Evolutionary conservation across 208 protist species (phyloP).

Genomic region (Trypanosoma mega): DNA sequence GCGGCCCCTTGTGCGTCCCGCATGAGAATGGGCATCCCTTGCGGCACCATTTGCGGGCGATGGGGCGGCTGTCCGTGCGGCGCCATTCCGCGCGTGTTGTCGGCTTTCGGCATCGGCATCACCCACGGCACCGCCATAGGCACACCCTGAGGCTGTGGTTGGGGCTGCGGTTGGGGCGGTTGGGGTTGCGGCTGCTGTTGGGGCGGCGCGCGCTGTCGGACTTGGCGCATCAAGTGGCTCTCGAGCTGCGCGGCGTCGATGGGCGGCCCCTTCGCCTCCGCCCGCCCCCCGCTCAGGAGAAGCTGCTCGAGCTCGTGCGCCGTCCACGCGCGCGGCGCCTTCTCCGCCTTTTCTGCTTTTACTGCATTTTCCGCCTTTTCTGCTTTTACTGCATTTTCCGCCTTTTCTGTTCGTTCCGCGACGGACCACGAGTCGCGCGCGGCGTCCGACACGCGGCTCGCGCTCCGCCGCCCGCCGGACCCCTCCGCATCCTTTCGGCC

Average conservation of each 20-base stretch:
- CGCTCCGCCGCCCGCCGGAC: too few relatives aligned
- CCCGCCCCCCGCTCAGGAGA: constrained; percentile 35
- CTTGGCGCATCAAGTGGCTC: constrained; percentile 44
- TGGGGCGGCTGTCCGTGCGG: constrained; percentile 13
- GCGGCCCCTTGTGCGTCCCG: constrained; percentile 17
- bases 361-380: too few relatives aligned
- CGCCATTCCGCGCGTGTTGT: constrained; percentile 22
- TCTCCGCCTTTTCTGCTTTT: constrained; percentile 14
- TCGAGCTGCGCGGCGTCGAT: constrained; percentile 67
- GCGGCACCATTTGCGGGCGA: constrained; percentile 14
- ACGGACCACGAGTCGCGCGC: too few relatives aligned
- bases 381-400: too few relatives aligned
- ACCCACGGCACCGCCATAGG: constrained; percentile 29
- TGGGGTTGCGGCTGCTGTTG: constrained; percentile 21
- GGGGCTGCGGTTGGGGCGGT: constrained; percentile 22
- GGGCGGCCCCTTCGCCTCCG: constrained; percentile 15
- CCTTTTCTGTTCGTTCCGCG: too few relatives aligned
- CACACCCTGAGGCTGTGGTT: constrained; percentile 30
- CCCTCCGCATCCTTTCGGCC: too few relatives aligned
- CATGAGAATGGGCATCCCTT: constrained; percentile 26
- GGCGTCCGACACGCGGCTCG: too few relatives aligned
- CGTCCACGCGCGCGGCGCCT: constrained; percentile 30
- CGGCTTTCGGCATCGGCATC: constrained; percentile 16
- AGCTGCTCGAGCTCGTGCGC: constrained; percentile 62
- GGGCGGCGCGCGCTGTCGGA: constrained; percentile 23